A percentile compares a stretch with the other conserved stretches of the same genome.
These are phyloP conservation scores for Apiospora saccharicola DNA, from an alignment of 2,329 filamentous ascomycete genomes.

Conservation along the genomic window DNA sequence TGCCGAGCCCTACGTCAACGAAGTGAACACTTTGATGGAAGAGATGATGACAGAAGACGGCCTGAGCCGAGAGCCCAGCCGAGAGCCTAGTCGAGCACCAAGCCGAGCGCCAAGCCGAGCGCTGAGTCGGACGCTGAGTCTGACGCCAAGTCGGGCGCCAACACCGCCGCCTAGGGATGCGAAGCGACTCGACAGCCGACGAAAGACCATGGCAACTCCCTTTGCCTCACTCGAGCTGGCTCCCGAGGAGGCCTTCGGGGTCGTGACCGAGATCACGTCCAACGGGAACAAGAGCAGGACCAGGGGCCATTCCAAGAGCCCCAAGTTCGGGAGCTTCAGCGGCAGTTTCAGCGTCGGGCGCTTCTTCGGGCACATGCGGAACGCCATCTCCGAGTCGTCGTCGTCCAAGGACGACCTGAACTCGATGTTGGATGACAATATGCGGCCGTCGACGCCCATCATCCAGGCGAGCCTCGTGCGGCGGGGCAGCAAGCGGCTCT, in stretches of 20 bases:
- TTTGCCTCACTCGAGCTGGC: conserved; percentile 33
- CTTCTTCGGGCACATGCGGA: conserved; percentile 38
- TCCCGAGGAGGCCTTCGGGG: conserved; percentile 32
- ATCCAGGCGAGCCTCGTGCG: conserved; percentile 41
- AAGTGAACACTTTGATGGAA: conserved; percentile 41
- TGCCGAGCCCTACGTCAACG: conserved; percentile 35
- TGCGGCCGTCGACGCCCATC: conserved; percentile 36
- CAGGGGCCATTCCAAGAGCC: background rate
- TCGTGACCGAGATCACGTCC: conserved; percentile 39
- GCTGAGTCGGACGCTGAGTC: background rate
- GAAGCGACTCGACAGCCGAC: conserved; percentile 39
- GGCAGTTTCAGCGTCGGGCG: conserved; percentile 30
- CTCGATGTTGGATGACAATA: background rate
- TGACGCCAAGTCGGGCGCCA: conserved; percentile 40
- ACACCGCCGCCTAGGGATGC: conserved; percentile 43
- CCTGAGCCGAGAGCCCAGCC: conserved; percentile 42
- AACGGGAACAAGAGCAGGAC: conserved; percentile 1
- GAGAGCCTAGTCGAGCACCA: background rate
- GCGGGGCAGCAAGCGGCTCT: conserved; percentile 40
- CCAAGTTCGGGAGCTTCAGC: conserved; percentile 20
- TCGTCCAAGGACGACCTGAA: background rate
- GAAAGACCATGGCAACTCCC: conserved; percentile 37
- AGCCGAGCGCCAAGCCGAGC: background rate
- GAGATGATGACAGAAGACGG: conserved; percentile 28
- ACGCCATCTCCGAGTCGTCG: conserved; percentile 36